Conservation (phyloP, 352 stramenopile species). For the Phytophthora chlamydospora region DNA sequence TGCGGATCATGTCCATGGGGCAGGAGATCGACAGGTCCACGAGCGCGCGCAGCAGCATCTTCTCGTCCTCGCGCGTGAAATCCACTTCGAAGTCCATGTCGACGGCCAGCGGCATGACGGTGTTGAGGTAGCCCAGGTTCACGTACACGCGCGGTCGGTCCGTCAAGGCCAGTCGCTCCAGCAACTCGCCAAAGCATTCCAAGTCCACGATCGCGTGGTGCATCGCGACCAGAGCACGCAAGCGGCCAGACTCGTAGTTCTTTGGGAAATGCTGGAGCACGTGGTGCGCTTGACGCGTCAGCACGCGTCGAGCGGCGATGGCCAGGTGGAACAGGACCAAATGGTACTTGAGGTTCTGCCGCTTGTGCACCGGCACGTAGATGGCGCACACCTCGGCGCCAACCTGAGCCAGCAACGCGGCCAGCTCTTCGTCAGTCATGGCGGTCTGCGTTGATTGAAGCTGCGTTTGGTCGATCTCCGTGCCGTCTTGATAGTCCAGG, state of each 20-base stretch:
- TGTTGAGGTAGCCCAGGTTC: constrained; percentile 65
- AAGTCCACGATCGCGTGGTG: constrained; percentile 71
- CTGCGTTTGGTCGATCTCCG: constrained; percentile 13
- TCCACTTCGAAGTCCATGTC: constrained; percentile 80
- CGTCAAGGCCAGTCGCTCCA: constrained; percentile 49
- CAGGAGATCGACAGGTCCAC: constrained; percentile 69
- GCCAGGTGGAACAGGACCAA: constrained; percentile 70
- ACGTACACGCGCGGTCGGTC: constrained; percentile 56
- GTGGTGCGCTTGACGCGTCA: constrained; percentile 52
- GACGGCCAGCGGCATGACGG: constrained; percentile 58
- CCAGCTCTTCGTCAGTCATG: constrained; percentile 49
- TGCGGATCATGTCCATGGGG: constrained; percentile 74
- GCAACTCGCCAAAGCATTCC: constrained; percentile 62
- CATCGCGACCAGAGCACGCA: constrained; percentile 58
- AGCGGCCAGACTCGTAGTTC: constrained; percentile 60
- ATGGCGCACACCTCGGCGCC: constrained; percentile 70
- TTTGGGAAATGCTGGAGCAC: constrained; percentile 79
- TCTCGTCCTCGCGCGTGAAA: constrained; percentile 71
- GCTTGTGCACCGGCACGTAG: constrained; percentile 77
- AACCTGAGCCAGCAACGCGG: constrained; percentile 47
- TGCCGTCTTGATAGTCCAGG: constrained; percentile 13
- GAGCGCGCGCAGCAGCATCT: constrained; percentile 60
- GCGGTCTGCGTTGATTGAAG: constrained; percentile 16
- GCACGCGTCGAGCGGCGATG: constrained; percentile 53
- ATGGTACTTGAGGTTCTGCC: constrained; percentile 76